A percentile compares a stretch with the other conserved stretches of the same genome.
phyloP scores from a whole-genome alignment of 2,329 filamentous ascomycete species.

The Pyrenochaeta sp. region DNA sequence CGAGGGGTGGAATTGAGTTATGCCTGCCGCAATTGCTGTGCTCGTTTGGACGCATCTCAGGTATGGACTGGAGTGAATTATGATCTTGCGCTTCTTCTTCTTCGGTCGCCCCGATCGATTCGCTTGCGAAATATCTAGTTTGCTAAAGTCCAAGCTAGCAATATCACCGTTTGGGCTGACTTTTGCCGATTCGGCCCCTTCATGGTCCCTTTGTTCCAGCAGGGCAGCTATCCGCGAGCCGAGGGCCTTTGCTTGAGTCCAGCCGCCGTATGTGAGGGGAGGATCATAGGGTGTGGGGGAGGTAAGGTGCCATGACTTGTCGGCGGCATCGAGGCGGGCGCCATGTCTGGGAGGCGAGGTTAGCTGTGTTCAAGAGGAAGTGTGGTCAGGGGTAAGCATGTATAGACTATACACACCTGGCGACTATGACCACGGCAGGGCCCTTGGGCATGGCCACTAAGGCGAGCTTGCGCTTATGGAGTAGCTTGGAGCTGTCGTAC shows the following conservation, averaged over 20 bases:
- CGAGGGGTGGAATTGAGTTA: constrained; percentile 69
- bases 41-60: constrained; percentile 92
- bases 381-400: constrained; percentile 5
- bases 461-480: constrained; percentile 19
- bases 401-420: constrained; percentile 47
- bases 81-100: constrained; percentile 74
- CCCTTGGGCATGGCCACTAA: constrained; percentile 51
- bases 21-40: constrained; percentile 83
- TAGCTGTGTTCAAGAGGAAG: constrained; percentile 16
- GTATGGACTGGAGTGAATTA: constrained; percentile 94
- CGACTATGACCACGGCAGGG: constrained; percentile 59
- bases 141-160: constrained; percentile 29
- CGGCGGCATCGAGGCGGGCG: constrained; percentile 89
- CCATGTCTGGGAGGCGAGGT: constrained; percentile 70
- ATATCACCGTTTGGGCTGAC: constrained; percentile 23
- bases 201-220: constrained; percentile 58
- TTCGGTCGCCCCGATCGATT: not conserved
- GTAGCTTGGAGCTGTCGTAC: constrained; percentile 13
- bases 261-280: constrained; percentile 92
- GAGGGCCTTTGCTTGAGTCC: constrained; percentile 83
- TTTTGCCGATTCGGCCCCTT: constrained; percentile 49
- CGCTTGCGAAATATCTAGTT: constrained; percentile 22
- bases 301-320: constrained; percentile 92
- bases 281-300: constrained; percentile 96
- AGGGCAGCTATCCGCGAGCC: constrained; percentile 85